These are phyloP conservation scores for Megacollybia platyphylla DNA, from an alignment of 1,284 basidiomycete species.

Conservation along the genomic window DNA sequence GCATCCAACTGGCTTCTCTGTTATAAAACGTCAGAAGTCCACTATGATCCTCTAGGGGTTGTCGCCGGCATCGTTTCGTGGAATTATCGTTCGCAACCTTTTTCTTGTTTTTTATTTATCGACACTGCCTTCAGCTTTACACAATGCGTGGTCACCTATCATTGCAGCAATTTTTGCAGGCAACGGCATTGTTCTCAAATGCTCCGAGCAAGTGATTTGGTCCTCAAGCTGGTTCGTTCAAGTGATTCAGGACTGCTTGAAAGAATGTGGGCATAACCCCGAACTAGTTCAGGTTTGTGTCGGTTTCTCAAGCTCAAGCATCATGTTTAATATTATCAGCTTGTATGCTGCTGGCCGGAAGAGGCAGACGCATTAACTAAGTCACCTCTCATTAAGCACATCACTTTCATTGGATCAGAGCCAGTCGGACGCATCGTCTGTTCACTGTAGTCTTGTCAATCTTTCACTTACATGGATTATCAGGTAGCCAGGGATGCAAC, in stretches of 20 bases:
- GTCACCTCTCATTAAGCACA: slow-evolving; percentile 71
- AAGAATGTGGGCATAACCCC: slow-evolving; percentile 64
- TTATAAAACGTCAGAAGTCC: slow-evolving; percentile 78
- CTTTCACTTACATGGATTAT: slow-evolving; percentile 4
- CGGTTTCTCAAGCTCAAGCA: slow-evolving; percentile 1
- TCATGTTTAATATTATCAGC: slow-evolving; percentile 18
- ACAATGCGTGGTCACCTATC: slow-evolving; percentile 91
- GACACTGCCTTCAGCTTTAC: slow-evolving; percentile 46
- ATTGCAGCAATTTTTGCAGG: slow-evolving; percentile 84
- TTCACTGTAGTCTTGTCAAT: background rate
- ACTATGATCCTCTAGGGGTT: slow-evolving; percentile 90
- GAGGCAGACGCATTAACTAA: slow-evolving; percentile 75
- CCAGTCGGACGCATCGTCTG: slow-evolving; percentile 72
- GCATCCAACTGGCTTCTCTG: slow-evolving; percentile 66
- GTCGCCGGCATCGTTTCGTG: slow-evolving; percentile 90
- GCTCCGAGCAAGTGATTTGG: slow-evolving; percentile 88
- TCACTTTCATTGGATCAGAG: slow-evolving; percentile 90
- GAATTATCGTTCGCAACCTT: slow-evolving; percentile 65
- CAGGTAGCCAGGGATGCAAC: slow-evolving; percentile 78
- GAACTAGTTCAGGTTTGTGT: slow-evolving; percentile 66
- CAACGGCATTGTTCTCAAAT: slow-evolving; percentile 86
- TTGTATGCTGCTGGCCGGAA: slow-evolving; percentile 83
- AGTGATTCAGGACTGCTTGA: slow-evolving; percentile 64
- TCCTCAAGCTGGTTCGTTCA: slow-evolving; percentile 74
- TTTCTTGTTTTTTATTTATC: background rate